A percentile compares a stretch with the other conserved stretches of the same genome.
Conservation (phyloP, 192 early-diverging fungal genomes). For the Coemansia sp. region DNA sequence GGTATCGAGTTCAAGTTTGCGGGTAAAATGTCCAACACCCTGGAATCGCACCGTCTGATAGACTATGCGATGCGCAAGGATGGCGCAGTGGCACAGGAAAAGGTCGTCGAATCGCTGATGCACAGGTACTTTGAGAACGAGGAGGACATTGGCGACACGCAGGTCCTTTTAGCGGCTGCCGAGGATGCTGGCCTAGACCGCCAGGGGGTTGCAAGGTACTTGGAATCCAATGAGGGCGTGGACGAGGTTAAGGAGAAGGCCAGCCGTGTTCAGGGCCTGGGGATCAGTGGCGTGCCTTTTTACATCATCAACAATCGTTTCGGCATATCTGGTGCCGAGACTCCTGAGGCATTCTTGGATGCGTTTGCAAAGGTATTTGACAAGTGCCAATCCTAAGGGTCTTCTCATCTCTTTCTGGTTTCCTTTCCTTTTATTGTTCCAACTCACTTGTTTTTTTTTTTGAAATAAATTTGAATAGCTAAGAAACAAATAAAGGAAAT, state of each 20-base stretch:
- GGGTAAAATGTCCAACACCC: slow-evolving; percentile 66
- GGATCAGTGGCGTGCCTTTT: slow-evolving; percentile 73
- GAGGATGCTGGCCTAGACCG: slow-evolving; percentile 63
- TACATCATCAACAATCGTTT: slow-evolving; percentile 67
- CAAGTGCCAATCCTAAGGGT: neutral
- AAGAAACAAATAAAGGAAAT: neutral
- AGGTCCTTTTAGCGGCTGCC: slow-evolving; percentile 62
- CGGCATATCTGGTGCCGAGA: slow-evolving; percentile 70
- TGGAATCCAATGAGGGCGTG: slow-evolving; percentile 61
- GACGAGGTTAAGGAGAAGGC: slow-evolving; percentile 58
- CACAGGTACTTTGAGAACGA: slow-evolving; percentile 73
- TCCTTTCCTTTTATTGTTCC: neutral
- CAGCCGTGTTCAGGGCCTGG: slow-evolving; percentile 37
- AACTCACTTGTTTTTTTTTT: neutral
- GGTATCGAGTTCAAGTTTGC: slow-evolving; percentile 70
- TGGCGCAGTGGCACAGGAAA: slow-evolving; percentile 47
- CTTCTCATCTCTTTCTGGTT: neutral
- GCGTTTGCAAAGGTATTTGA: slow-evolving; percentile 59
- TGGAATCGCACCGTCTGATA: slow-evolving; percentile 70
- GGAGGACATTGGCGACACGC: slow-evolving; percentile 65
- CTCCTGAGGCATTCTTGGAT: slow-evolving; percentile 62
- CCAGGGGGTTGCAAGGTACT: slow-evolving; percentile 49
- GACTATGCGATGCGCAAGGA: slow-evolving; percentile 51
- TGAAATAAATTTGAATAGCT: neutral
- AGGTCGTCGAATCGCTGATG: slow-evolving; percentile 65